phyloP scores from a whole-genome alignment of 345 rosid genomes.

The Salix koriyanagi region DNA sequence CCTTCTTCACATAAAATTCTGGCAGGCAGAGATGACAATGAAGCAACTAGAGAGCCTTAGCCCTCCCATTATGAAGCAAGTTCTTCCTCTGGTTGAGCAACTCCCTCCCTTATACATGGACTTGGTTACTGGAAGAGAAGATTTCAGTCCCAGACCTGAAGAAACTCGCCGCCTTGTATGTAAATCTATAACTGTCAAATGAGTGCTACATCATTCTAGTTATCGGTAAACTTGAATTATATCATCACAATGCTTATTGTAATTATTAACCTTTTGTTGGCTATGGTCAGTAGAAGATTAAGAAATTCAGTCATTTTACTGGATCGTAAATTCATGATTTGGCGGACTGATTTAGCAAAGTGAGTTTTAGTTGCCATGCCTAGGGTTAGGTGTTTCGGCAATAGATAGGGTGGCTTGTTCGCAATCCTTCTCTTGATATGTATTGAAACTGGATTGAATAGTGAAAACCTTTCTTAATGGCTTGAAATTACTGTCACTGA shows the following conservation, averaged over 20 bases:
- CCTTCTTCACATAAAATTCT: conserved; percentile 6
- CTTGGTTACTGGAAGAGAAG: conserved; percentile 91
- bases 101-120: conserved; percentile 95
- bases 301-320: background rate
- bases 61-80: conserved; percentile 95
- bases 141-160: conserved; percentile 89
- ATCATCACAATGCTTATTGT: background rate
- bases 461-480: background rate
- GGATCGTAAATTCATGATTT: background rate
- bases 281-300: background rate
- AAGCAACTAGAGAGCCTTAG: conserved; percentile 87
- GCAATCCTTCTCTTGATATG: background rate
- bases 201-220: background rate
- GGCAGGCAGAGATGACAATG: conserved; percentile 92
- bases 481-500: background rate
- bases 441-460: background rate
- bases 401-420: background rate
- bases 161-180: conserved; percentile 93
- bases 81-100: conserved; percentile 89
- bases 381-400: background rate
- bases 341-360: background rate
- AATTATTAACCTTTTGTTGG: background rate
- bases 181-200: conserved; percentile 12
- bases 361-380: background rate
- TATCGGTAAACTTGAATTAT: background rate